Conservation (phyloP, 2,329 filamentous ascomycete species). For the Penicillium concentricum region DNA sequence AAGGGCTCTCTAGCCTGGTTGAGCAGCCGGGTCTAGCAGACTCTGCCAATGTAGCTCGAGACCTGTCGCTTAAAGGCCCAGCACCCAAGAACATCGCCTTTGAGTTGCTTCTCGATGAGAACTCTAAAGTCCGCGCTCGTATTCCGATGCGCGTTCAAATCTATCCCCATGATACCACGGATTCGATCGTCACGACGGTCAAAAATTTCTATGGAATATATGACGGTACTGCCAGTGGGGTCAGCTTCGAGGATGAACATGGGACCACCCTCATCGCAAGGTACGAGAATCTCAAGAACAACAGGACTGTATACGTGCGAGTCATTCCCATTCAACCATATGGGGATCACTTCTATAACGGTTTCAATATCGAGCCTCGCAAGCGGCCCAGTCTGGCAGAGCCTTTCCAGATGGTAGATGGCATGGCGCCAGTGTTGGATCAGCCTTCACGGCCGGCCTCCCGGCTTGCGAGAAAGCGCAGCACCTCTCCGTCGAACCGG, state of each 20-base stretch:
- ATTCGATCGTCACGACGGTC: constrained; percentile 96
- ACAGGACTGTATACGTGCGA: constrained; percentile 91
- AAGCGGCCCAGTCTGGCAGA: constrained; percentile 61
- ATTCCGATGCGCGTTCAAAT: constrained; percentile 75
- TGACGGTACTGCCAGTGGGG: constrained; percentile 73
- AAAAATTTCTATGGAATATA: constrained; percentile 99
- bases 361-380: constrained; percentile 53
- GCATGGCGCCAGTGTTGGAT: constrained; percentile 50
- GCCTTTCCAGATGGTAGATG: constrained; percentile 63
- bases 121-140: constrained; percentile 58
- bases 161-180: constrained; percentile 91
- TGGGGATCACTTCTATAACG: constrained; percentile 46
- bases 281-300: constrained; percentile 91
- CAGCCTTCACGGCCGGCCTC: constrained; percentile 67
- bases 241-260: constrained; percentile 90
- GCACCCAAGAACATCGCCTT: constrained; percentile 63
- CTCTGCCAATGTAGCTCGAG: constrained; percentile 28
- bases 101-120: constrained; percentile 60
- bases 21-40: constrained; percentile 31
- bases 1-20: constrained; percentile 35
- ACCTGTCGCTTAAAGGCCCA: constrained; percentile 38
- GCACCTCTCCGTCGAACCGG: constrained; percentile 69
- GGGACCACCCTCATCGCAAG: constrained; percentile 90
- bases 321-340: constrained; percentile 64
- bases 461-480: constrained; percentile 71